These are phyloP conservation scores for Gynostemma pentaphyllum DNA, from an alignment of 306 rosid species.

Conservation along the genomic window DNA sequence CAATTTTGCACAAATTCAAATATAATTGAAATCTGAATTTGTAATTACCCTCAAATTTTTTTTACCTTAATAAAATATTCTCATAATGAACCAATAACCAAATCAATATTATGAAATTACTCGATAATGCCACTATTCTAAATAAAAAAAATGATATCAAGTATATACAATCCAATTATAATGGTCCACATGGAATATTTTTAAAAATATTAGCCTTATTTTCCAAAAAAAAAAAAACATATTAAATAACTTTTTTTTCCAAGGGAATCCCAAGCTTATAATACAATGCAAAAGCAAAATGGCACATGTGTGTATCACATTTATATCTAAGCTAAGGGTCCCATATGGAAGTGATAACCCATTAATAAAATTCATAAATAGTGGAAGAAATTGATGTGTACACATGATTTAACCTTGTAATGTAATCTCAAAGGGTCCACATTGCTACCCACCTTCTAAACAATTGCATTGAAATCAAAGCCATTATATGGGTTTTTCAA, in stretches of 20 bases:
- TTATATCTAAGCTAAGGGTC: constrained; percentile 1
- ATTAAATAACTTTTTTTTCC: background rate
- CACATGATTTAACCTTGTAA: background rate
- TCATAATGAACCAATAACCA: too few species aligned
- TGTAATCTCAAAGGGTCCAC: background rate
- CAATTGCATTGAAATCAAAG: constrained; percentile 6
- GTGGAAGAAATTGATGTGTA: background rate
- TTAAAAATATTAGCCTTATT: background rate
- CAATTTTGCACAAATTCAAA: too few species aligned
- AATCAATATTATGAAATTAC: too few species aligned
- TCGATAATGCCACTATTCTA: too few species aligned
- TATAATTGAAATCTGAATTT: too few species aligned
- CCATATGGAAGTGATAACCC: background rate
- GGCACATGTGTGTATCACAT: constrained; percentile 5
- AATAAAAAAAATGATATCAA: too few species aligned
- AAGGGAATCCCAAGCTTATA: constrained; percentile 3
- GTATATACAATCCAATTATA: too few species aligned
- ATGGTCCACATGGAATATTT: background rate
- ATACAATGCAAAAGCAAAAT: background rate
- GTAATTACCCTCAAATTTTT: too few species aligned
- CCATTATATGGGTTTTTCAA: background rate
- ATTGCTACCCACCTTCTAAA: background rate
- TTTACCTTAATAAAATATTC: too few species aligned
- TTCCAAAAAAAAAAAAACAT: background rate
- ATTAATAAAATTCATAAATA: background rate